phyloP scores from a whole-genome alignment of 1,139 yeast species.

The Pichia sp. region DNA sequence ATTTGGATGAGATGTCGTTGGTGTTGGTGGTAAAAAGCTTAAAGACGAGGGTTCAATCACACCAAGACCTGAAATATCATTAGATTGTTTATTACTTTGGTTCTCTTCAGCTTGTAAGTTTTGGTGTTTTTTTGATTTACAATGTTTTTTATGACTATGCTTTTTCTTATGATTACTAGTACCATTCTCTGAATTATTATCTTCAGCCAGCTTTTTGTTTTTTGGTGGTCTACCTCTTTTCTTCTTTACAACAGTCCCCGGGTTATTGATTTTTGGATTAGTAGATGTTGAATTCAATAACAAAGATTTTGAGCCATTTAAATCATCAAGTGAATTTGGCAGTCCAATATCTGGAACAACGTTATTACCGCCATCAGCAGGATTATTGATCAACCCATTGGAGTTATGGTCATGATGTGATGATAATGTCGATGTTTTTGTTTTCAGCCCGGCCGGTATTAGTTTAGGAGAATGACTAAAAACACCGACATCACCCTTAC shows the following conservation, averaged over 20 bases:
- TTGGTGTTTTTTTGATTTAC: background rate
- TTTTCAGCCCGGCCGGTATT: background rate
- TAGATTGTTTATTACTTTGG: background rate
- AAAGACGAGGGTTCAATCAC: background rate
- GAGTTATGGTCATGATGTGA: background rate
- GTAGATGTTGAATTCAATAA: background rate
- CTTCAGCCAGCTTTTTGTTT: background rate
- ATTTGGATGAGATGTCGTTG: background rate
- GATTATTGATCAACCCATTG: background rate
- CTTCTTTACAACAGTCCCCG: conserved; percentile 4
- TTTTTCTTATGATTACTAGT: background rate
- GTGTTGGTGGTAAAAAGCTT: background rate
- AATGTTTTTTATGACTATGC: background rate
- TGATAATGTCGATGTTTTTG: background rate
- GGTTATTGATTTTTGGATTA: conserved; percentile 39
- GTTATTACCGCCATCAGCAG: background rate
- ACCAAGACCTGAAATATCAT: background rate
- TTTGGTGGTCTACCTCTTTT: conserved; percentile 12
- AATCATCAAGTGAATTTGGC: background rate
- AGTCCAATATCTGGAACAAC: background rate
- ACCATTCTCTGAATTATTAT: background rate
- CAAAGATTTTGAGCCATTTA: background rate
- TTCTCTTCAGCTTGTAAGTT: background rate
- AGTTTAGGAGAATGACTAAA: background rate
- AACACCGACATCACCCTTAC: background rate